These are phyloP conservation scores for Rhodamnia argentea DNA, from an alignment of 345 rosid species.

Conservation along the genomic window DNA sequence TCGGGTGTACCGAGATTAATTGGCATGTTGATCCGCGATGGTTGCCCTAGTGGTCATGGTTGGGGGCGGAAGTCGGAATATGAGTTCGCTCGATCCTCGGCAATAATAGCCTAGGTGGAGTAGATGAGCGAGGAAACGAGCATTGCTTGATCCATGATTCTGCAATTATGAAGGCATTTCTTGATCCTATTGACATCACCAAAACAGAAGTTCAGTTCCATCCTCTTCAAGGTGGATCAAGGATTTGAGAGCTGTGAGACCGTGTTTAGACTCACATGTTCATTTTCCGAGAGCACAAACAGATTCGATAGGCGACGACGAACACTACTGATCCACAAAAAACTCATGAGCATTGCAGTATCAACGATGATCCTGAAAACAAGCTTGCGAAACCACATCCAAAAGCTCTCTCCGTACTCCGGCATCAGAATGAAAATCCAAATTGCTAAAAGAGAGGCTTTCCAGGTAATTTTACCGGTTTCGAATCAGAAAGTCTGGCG, in stretches of 20 bases:
- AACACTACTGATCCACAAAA: neutral
- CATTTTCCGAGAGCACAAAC: neutral
- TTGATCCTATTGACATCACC: neutral
- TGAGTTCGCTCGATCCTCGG: neutral
- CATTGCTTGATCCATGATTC: neutral
- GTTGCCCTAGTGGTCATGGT: neutral
- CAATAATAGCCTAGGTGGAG: neutral
- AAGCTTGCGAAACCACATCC: neutral
- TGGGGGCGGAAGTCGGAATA: neutral
- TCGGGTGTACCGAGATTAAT: neutral
- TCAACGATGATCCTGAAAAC: neutral
- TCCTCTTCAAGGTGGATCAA: neutral
- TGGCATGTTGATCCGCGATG: neutral
- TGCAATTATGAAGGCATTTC: neutral
- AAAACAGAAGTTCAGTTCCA: neutral
- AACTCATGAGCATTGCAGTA: neutral
- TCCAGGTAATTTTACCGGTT: neutral
- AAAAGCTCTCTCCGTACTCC: neutral
- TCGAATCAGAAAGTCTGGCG: neutral
- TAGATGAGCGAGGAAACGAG: neutral
- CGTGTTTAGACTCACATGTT: neutral
- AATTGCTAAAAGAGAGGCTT: neutral
- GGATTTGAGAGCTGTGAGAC: neutral
- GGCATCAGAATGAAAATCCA: neutral
- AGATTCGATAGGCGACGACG: neutral